These are phyloP conservation scores for Cladosporium oxysporum DNA, from an alignment of 2,329 filamentous ascomycete genomes.

Conservation along the genomic window DNA sequence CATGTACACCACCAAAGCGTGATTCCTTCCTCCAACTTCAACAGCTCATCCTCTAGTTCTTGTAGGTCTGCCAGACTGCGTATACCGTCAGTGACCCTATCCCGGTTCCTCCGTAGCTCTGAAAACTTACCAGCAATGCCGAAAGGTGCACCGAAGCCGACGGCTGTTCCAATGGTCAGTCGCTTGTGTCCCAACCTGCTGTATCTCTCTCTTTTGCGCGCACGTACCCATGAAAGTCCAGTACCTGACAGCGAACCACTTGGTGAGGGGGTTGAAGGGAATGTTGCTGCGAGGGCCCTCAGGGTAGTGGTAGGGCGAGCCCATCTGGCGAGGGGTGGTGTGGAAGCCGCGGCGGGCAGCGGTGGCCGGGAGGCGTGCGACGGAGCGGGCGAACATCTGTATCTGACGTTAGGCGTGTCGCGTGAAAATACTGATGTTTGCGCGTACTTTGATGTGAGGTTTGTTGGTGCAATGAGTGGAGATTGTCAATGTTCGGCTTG, in stretches of 20 bases:
- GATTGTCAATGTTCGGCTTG: conserved; percentile 17
- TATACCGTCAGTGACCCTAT: conserved; percentile 30
- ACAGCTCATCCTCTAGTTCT: conserved; percentile 48
- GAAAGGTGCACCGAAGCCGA: conserved; percentile 62
- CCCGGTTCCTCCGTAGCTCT: conserved; percentile 18
- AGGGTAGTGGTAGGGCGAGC: conserved; percentile 96
- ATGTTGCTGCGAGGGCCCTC: conserved; percentile 94
- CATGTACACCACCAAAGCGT: conserved; percentile 10
- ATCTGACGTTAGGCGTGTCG: conserved; percentile 8
- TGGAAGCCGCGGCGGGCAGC: conserved; percentile 90
- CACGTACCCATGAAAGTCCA: conserved; percentile 73
- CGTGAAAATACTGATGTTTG: background rate
- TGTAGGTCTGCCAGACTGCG: conserved; percentile 68
- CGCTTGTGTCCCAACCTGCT: conserved; percentile 10
- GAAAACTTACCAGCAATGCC: conserved; percentile 61
- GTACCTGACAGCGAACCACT: conserved; percentile 80
- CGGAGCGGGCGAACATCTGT: conserved; percentile 36
- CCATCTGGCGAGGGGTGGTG: conserved; percentile 80
- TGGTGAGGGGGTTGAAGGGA: conserved; percentile 93
- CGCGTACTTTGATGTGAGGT: conserved; percentile 18
- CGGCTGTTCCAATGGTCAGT: conserved; percentile 51
- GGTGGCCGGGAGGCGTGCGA: conserved; percentile 60
- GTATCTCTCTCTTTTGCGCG: conserved; percentile 17
- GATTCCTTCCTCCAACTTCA: conserved; percentile 19
- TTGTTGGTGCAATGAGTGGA: conserved; percentile 12